Evolutionary conservation across 352 stramenopile species (phyloP), one percentile per base, ranked within the genome.

Genomic region (Blastocystis sp.): DNA sequence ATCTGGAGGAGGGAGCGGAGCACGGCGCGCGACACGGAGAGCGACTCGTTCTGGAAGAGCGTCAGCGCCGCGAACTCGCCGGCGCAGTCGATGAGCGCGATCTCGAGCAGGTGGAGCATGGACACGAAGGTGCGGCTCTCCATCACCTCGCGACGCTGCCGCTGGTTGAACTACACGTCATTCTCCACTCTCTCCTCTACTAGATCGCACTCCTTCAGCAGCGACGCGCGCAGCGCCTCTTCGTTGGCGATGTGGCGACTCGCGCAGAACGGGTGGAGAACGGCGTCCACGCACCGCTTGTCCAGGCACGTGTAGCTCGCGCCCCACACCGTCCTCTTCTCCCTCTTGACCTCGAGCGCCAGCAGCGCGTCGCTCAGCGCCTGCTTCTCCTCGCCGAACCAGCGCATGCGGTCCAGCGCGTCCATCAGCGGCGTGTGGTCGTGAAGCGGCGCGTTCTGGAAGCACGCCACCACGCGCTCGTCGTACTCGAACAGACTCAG

Each of bases 21-120:
- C 26, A 80, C 69, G n/a, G 39, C 69, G 4, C 62, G 21, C 0
- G 55, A 24, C 19, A 80, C 24, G n/a, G 1, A 0, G 0, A 9
- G 35, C 45, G 69, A 9, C 2, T 2, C 39, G 19, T 80, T 24
- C 4, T 19, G 24, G 3, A 26, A 62, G 67, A 60, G 67, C 35
- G 39, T 21, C 4, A 62, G 33, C 26, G 31, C 33, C 24, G 69
- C 39, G 21, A 62, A 51, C 24, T 24, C 3, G 24, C 19, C 37
- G 0, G n/a, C n/a, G 39, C 69, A 80, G 39, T 80, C 69, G 26
- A 80, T 51, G 13, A 61, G 24, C 12, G 69, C 50, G 1, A 80
- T 16, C 39, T 80, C 35, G 21, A 80, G 69, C 29, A 62, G 41
- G 12, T 37, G 21, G 16, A 80, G 55, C 39, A 80, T 2, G 29